Evolutionary conservation across 768 basidiomycete genomes (phyloP).

Genomic region (Xerocomellus amylosporus): DNA sequence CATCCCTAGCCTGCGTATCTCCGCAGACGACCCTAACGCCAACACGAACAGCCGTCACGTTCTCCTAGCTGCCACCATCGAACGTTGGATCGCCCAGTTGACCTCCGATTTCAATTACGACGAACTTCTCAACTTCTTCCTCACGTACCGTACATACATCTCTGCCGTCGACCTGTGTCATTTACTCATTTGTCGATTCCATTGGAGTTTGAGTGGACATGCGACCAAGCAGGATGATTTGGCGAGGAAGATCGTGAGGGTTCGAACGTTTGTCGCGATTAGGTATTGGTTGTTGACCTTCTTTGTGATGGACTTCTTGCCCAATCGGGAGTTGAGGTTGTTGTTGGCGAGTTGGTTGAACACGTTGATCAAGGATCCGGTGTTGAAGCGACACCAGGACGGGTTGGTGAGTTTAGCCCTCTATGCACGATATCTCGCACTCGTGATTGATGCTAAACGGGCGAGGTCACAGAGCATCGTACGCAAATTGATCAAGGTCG

Average conservation of each 20-base stretch:
- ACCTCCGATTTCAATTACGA: slow-evolving; percentile 86
- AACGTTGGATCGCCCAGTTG: slow-evolving; percentile 89
- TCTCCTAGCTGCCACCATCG: slow-evolving; percentile 87
- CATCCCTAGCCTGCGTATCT: slow-evolving; percentile 29
- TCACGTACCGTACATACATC: slow-evolving; percentile 88
- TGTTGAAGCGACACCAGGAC: slow-evolving; percentile 61
- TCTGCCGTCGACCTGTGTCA: slow-evolving; percentile 75
- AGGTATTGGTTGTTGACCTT: slow-evolving; percentile 91
- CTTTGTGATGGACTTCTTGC: slow-evolving; percentile 84
- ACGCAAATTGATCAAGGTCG: slow-evolving; percentile 77
- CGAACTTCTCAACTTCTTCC: slow-evolving; percentile 85
- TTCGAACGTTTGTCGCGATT: slow-evolving; percentile 86
- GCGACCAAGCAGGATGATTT: slow-evolving; percentile 55
- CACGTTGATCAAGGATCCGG: slow-evolving; percentile 66
- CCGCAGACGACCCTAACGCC: slow-evolving; percentile 29
- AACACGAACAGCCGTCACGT: slow-evolving; percentile 35
- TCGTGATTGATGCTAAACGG: slow-evolving; percentile 6
- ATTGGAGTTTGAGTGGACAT: slow-evolving; percentile 66
- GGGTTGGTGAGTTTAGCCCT: slow-evolving; percentile 57
- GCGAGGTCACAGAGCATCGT: slow-evolving; percentile 61
- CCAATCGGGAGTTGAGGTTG: slow-evolving; percentile 71
- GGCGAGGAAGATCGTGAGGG: slow-evolving; percentile 73
- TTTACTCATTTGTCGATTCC: slow-evolving; percentile 81
- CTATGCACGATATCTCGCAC: background rate
- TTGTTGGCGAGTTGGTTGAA: slow-evolving; percentile 81